Conservation (phyloP, 2,329 filamentous ascomycete genomes). For the Fusarium domesticum region DNA sequence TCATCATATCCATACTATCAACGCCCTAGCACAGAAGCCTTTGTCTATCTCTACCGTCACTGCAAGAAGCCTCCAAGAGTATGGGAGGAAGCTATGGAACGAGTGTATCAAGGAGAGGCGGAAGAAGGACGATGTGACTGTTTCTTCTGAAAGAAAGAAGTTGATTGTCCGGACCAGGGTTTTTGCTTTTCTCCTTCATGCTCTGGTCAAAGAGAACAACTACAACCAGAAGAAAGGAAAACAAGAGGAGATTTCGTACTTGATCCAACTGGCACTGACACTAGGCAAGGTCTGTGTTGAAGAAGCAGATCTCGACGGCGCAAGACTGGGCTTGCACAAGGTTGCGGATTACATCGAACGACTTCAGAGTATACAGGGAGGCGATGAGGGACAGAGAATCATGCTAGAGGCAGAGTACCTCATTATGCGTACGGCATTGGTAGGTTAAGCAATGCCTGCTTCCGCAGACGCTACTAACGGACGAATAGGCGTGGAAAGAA, state of each 20-base stretch:
- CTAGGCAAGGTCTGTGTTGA: constrained; percentile 53
- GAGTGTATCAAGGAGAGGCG: constrained; percentile 52
- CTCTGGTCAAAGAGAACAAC: constrained; percentile 46
- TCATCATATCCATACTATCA: constrained; percentile 26
- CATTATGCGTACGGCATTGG: constrained; percentile 63
- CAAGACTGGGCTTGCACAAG: constrained; percentile 59
- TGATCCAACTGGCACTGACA: constrained; percentile 67
- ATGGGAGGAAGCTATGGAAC: constrained; percentile 66
- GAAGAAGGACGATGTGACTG: constrained; percentile 17
- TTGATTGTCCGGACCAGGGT: constrained; percentile 43
- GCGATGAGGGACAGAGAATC: constrained; percentile 8
- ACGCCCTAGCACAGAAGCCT: constrained; percentile 7
- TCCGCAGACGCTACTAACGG: constrained; percentile 16
- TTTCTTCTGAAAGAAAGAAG: constrained; percentile 22
- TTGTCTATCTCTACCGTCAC: constrained; percentile 1
- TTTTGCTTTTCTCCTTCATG: constrained; percentile 67
- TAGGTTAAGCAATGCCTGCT: constrained; percentile 37
- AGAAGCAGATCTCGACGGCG: constrained; percentile 54
- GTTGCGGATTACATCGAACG: constrained; percentile 53
- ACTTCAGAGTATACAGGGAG: constrained; percentile 11
- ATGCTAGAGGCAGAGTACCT: constrained; percentile 60
- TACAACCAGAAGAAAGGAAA: constrained; percentile 23
- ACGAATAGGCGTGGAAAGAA: constrained; percentile 67
- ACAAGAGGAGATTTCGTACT: constrained; percentile 46
- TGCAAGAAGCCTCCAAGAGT: constrained; percentile 49